A percentile compares a stretch with the other conserved stretches of the same genome.
Evolutionary conservation across 1,284 basidiomycete genomes (phyloP).

Genomic region (Naganishia sp.): DNA sequence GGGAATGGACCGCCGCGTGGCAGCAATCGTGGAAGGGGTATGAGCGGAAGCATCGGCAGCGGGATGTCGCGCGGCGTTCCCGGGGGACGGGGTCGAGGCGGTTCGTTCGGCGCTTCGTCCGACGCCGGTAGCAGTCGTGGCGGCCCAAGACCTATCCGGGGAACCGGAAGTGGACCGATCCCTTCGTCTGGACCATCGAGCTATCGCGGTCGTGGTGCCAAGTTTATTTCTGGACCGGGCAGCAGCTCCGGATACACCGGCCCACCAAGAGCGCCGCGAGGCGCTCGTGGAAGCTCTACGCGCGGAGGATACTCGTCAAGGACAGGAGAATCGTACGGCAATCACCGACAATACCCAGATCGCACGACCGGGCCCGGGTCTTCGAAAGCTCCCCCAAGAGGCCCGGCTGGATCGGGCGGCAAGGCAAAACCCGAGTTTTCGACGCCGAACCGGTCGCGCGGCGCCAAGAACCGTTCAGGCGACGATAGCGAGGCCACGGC

Average conservation of each 20-base stretch:
- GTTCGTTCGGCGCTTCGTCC: slow-evolving; percentile 15
- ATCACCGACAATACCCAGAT: slow-evolving; percentile 12
- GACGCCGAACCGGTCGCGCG: slow-evolving; percentile 29
- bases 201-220: slow-evolving; percentile 14
- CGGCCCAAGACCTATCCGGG: slow-evolving; percentile 12
- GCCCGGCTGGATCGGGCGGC: slow-evolving; percentile 6
- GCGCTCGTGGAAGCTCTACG: slow-evolving; percentile 2
- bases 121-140: slow-evolving; percentile 17
- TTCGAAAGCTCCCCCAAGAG: neutral
- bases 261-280: slow-evolving; percentile 11
- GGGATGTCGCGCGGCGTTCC: slow-evolving; percentile 19
- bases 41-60: neutral
- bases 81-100: slow-evolving; percentile 25
- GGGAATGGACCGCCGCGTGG: slow-evolving; percentile 18
- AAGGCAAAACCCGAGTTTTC: slow-evolving; percentile 1
- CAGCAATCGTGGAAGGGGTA: slow-evolving; percentile 10
- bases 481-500: slow-evolving; percentile 18
- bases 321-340: slow-evolving; percentile 11
- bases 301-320: slow-evolving; percentile 19
- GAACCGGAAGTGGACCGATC: slow-evolving; percentile 4
- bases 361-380: neutral
- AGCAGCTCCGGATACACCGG: neutral
- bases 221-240: slow-evolving; percentile 1
- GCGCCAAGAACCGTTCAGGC: slow-evolving; percentile 24
- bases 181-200: slow-evolving; percentile 9